Percentiles rank a stretch among this genome's conserved stretches.
phyloP scores from a whole-genome alignment of 768 basidiomycete species.

The Rhizopogon vulgaris region DNA sequence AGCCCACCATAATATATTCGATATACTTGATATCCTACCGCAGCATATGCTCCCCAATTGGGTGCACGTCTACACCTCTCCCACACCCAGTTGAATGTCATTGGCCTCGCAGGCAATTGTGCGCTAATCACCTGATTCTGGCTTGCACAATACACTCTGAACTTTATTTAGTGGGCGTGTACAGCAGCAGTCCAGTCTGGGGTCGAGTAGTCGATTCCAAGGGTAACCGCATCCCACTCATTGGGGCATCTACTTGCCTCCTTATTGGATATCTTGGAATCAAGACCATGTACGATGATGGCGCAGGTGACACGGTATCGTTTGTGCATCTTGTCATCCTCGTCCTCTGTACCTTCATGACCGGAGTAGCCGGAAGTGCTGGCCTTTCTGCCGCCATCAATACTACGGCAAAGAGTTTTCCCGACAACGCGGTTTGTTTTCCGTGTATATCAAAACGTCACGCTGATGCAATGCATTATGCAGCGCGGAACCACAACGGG shows the following conservation, averaged over 20 bases:
- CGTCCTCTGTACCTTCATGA: constrained; percentile 59
- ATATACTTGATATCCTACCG: not conserved
- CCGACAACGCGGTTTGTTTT: constrained; percentile 54
- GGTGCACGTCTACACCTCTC: constrained; percentile 67
- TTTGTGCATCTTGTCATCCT: constrained; percentile 43
- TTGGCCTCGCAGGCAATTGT: constrained; percentile 80
- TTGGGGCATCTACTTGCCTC: constrained; percentile 51
- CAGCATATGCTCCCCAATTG: constrained; percentile 85
- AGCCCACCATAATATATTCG: not conserved
- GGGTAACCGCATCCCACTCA: constrained; percentile 67
- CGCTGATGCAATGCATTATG: not conserved
- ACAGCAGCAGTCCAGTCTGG: constrained; percentile 69
- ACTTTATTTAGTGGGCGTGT: constrained; percentile 57
- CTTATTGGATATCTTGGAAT: constrained; percentile 75
- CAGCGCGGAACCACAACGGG: constrained; percentile 75
- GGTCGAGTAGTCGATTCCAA: constrained; percentile 70
- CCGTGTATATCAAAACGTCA: not conserved
- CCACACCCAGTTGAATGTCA: constrained; percentile 77
- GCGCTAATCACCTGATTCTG: constrained; percentile 14
- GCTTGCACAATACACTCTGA: not conserved
- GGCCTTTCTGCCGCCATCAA: constrained; percentile 71
- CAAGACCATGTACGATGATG: constrained; percentile 55
- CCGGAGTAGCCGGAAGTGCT: constrained; percentile 72
- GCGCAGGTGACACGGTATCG: constrained; percentile 34
- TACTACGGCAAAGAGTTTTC: constrained; percentile 77